Conservation (phyloP, 257 asterid genomes). For the Solanum tarapatanum region DNA sequence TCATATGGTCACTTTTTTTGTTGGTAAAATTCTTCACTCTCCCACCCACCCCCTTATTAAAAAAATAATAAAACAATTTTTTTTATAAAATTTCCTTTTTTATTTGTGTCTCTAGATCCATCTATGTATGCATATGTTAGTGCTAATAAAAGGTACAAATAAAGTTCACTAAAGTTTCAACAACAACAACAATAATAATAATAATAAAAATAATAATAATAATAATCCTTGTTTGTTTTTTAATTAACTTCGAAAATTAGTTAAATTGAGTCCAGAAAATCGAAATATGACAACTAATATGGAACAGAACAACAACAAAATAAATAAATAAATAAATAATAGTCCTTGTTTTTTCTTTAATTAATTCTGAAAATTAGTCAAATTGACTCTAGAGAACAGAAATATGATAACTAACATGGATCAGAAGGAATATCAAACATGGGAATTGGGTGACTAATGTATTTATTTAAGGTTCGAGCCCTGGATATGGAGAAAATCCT, state of each 20-base stretch:
- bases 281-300: neutral
- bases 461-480: neutral
- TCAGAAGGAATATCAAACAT: neutral
- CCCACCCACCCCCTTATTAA: neutral
- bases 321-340: too few relatives aligned
- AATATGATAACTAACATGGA: neutral
- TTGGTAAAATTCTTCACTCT: constrained; percentile 33
- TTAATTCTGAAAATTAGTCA: neutral
- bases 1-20: constrained; percentile 85
- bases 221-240: too few relatives aligned
- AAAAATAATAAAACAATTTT: neutral
- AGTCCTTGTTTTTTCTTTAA: too few relatives aligned
- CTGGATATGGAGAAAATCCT: too few relatives aligned
- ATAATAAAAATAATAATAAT: too few relatives aligned
- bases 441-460: neutral
- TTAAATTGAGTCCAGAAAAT: neutral
- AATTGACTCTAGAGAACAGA: neutral
- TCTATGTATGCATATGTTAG: neutral
- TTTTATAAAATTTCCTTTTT: neutral
- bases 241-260: neutral
- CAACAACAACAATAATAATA: neutral
- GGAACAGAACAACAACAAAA: neutral
- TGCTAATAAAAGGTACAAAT: neutral
- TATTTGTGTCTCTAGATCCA: neutral
- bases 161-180: neutral